phyloP scores from a whole-genome alignment of 495 filamentous ascomycete species.

The Poronia punctata region DNA sequence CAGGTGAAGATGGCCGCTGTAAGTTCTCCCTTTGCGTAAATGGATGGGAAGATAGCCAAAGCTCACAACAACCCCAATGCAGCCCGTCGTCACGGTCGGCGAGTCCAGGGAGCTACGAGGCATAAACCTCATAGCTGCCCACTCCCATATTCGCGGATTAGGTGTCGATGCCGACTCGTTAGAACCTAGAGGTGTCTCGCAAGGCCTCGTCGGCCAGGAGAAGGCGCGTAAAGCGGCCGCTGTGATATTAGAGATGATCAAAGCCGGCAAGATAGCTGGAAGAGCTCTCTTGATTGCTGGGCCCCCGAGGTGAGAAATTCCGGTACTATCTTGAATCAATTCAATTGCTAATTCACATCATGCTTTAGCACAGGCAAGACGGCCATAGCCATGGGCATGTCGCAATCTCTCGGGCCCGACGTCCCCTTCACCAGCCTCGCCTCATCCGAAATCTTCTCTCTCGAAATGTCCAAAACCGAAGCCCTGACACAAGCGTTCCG shows the following conservation, averaged over 20 bases:
- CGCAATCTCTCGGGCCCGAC: conserved; percentile 86
- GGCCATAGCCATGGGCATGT: conserved; percentile 98
- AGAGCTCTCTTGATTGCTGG: conserved; percentile 92
- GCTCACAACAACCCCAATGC: conserved; percentile 11
- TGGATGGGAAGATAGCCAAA: conserved; percentile 10
- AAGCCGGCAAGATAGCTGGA: conserved; percentile 95
- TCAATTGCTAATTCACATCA: too few relatives aligned
- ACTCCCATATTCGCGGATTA: conserved; percentile 94
- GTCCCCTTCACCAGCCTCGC: conserved; percentile 95
- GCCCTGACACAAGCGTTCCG: conserved; percentile 96
- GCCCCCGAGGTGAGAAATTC: conserved; percentile 58
- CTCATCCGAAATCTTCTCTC: conserved; percentile 92
- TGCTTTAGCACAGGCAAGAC: conserved; percentile 81
- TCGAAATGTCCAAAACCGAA: conserved; percentile 99
- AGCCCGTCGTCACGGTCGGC: conserved; percentile 88
- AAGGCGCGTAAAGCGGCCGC: conserved; percentile 94
- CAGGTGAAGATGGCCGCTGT: conserved; percentile 8
- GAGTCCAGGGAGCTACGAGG: conserved; percentile 92
- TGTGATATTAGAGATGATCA: conserved; percentile 95
- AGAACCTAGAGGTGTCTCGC: conserved; percentile 76
- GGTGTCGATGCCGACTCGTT: conserved; percentile 89
- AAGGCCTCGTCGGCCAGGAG: conserved; percentile 95
- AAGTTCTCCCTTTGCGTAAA: neutral
- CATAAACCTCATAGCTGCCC: conserved; percentile 93
- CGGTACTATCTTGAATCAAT: conserved; percentile 9